Evolutionary conservation across 176 grass and related monocot species (phyloP).

Genomic region (Typha latifolia): DNA sequence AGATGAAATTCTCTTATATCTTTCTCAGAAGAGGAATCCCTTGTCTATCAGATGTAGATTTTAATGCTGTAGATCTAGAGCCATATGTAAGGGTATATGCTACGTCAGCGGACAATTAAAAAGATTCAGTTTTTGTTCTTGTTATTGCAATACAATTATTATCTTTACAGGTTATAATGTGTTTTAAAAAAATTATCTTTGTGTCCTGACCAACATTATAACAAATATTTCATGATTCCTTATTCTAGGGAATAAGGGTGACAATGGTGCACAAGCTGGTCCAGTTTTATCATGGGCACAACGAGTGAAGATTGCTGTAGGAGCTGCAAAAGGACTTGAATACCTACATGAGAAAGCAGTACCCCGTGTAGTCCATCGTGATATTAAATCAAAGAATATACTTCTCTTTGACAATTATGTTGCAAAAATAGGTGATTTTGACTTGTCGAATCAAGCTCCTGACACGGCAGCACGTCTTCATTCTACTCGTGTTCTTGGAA

Average conservation of each 20-base stretch:
- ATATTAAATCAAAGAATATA: conserved; percentile 33
- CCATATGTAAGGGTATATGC: too few relatives aligned
- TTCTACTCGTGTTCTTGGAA: conserved; percentile 29
- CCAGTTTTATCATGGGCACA: conserved; percentile 24
- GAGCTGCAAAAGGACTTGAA: conserved; percentile 28
- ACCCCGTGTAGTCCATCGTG: conserved; percentile 24
- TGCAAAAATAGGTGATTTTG: conserved; percentile 28
- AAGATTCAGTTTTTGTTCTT: background rate
- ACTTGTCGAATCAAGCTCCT: conserved; percentile 28
- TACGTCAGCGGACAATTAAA: too few relatives aligned
- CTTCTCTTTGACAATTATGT: conserved; percentile 31
- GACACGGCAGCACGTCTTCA: conserved; percentile 29
- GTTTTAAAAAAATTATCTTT: background rate
- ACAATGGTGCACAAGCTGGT: conserved; percentile 24
- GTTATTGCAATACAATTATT: background rate
- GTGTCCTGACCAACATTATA: background rate
- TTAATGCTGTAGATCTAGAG: too few relatives aligned
- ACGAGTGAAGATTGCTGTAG: conserved; percentile 25
- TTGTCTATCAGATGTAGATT: too few relatives aligned
- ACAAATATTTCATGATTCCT: background rate
- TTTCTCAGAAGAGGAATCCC: too few relatives aligned
- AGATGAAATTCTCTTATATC: too few relatives aligned
- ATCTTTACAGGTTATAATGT: background rate
- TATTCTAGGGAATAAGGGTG: conserved; percentile 15
- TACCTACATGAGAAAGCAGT: conserved; percentile 40